Conservation (phyloP, 805 yeast species). For the Spathaspora arborariae region DNA sequence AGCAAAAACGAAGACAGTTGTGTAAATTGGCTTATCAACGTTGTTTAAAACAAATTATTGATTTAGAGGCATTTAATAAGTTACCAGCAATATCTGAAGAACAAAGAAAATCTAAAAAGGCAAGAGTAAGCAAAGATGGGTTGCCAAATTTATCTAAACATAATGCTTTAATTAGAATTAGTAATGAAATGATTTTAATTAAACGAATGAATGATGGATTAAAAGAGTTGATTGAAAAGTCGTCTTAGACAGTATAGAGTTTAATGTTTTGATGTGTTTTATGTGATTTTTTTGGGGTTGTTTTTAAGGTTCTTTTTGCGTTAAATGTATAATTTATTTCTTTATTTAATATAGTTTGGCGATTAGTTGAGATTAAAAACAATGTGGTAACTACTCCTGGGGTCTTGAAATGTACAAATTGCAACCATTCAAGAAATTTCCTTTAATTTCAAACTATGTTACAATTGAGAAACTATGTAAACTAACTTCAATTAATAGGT, state of each 20-base stretch:
- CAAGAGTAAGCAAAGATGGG: slow-evolving; percentile 40
- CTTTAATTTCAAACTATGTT: no score
- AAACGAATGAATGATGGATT: slow-evolving; percentile 30
- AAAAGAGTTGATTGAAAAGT: slow-evolving; percentile 18
- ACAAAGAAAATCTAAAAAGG: slow-evolving; percentile 31
- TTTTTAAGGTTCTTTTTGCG: background rate
- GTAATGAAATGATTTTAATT: slow-evolving; percentile 34
- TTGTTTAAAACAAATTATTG: slow-evolving; percentile 36
- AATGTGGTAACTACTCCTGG: no score
- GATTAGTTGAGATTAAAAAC: no score
- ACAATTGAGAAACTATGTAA: no score
- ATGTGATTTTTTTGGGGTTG: background rate
- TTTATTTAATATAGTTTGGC: no score
- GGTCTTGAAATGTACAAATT: no score
- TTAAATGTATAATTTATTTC: background rate
- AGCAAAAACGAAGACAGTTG: slow-evolving; percentile 41
- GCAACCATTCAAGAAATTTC: no score
- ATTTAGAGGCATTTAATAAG: slow-evolving; percentile 35
- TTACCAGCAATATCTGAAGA: slow-evolving; percentile 22
- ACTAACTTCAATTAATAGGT: no score
- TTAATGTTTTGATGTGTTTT: background rate
- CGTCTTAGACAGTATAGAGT: background rate
- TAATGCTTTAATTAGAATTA: slow-evolving; percentile 38
- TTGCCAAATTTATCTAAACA: slow-evolving; percentile 43
- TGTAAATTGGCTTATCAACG: slow-evolving; percentile 44